These are phyloP conservation scores for Cyathus striatus DNA, from an alignment of 768 basidiomycete genomes.

Conservation along the genomic window DNA sequence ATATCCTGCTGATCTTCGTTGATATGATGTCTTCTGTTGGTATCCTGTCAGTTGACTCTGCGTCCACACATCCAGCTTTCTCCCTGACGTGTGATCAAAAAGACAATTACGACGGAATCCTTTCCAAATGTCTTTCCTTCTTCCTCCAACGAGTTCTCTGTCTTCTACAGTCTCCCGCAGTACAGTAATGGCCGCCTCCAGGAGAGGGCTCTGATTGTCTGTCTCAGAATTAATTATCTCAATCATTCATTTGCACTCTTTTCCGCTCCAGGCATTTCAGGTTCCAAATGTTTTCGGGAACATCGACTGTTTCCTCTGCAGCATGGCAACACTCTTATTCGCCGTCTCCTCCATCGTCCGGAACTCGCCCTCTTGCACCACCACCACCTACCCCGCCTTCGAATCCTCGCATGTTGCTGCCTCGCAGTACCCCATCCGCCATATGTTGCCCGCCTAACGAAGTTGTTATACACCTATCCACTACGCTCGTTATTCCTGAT, in stretches of 20 bases:
- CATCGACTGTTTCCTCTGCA: slow-evolving; percentile 14
- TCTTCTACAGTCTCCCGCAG: slow-evolving; percentile 10
- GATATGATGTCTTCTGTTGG: too few species aligned
- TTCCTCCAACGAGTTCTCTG: background rate
- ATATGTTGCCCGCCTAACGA: slow-evolving; percentile 31
- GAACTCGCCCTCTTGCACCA: too few species aligned
- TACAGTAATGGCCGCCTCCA: slow-evolving; percentile 25
- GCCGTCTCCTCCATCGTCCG: slow-evolving; percentile 7
- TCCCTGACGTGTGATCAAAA: slow-evolving; percentile 3
- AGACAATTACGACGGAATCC: background rate
- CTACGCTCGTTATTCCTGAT: slow-evolving; percentile 42
- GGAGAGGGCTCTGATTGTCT: slow-evolving; percentile 22
- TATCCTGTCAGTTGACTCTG: slow-evolving; percentile 3
- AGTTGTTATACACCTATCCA: slow-evolving; percentile 46
- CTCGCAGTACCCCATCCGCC: slow-evolving; percentile 26
- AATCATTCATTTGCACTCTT: slow-evolving; percentile 6
- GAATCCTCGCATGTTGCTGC: slow-evolving; percentile 17
- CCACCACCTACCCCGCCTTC: slow-evolving; percentile 8
- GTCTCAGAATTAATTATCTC: background rate
- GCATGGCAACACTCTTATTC: slow-evolving; percentile 3
- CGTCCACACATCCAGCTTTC: slow-evolving; percentile 4
- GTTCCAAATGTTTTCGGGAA: too few species aligned
- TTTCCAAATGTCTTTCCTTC: background rate
- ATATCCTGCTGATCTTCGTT: too few species aligned
- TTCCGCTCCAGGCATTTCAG: too few species aligned